These are phyloP conservation scores for Corchorus olitorius DNA, from an alignment of 345 rosid genomes.

Conservation along the genomic window DNA sequence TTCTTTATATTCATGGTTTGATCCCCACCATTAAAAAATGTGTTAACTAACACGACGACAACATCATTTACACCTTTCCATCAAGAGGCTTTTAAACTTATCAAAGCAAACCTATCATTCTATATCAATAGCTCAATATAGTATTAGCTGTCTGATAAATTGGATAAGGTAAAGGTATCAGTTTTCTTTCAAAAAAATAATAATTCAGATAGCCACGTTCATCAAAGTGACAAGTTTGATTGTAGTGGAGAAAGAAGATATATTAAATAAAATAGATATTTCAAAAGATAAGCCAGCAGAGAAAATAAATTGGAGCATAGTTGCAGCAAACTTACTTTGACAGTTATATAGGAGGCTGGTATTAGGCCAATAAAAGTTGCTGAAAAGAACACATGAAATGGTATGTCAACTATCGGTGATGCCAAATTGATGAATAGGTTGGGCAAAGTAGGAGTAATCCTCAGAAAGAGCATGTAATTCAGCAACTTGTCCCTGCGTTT, in stretches of 20 bases:
- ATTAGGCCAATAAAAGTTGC: conserved; percentile 91
- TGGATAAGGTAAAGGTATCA: neutral
- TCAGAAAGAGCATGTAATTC: conserved; percentile 94
- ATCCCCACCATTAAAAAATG: neutral
- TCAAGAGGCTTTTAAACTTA: neutral
- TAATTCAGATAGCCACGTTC: neutral
- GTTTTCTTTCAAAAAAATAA: neutral
- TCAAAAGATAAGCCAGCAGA: neutral
- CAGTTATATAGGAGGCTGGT: conserved; percentile 93
- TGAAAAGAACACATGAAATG: conserved; percentile 88
- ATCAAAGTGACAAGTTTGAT: neutral
- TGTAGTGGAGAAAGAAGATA: neutral
- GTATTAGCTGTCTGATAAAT: neutral
- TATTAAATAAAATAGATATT: neutral
- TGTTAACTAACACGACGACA: neutral
- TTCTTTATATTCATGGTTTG: neutral
- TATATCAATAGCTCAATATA: neutral
- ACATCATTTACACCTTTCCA: neutral
- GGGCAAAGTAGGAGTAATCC: conserved; percentile 93
- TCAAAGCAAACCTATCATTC: neutral
- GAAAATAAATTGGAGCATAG: conserved; percentile 7
- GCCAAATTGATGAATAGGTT: conserved; percentile 98
- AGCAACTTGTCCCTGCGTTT: conserved; percentile 90
- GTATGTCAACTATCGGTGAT: conserved; percentile 94
- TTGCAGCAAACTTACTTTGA: conserved; percentile 58